These are phyloP conservation scores for Phytophthora melonis DNA, from an alignment of 352 stramenopile species.

Conservation along the genomic window DNA sequence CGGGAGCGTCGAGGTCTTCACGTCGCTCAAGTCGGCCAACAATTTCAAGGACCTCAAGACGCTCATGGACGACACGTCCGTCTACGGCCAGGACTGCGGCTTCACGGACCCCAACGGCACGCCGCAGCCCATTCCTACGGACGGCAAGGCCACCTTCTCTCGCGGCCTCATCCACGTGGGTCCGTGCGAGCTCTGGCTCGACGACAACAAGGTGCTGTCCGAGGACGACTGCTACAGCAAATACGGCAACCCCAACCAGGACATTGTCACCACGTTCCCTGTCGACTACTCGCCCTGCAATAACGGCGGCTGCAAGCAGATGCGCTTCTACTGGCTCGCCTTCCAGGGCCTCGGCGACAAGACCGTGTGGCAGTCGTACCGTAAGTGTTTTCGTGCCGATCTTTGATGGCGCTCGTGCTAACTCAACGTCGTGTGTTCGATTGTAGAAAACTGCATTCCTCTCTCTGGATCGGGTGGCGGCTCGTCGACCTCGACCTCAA, in stretches of 20 bases:
- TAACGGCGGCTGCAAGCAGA: slow-evolving; percentile 11
- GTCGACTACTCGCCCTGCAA: slow-evolving; percentile 21
- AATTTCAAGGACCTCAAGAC: slow-evolving; percentile 10
- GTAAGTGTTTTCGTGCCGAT: background rate
- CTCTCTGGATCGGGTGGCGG: background rate
- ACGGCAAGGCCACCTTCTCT: slow-evolving; percentile 21
- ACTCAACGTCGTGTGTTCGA: background rate
- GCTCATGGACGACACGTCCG: slow-evolving; percentile 22
- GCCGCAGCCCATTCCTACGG: slow-evolving; percentile 6
- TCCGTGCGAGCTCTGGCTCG: slow-evolving; percentile 12
- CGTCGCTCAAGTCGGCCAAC: slow-evolving; percentile 10
- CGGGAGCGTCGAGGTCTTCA: background rate
- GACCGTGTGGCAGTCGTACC: slow-evolving; percentile 23
- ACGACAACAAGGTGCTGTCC: slow-evolving; percentile 24
- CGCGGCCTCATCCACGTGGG: slow-evolving; percentile 16
- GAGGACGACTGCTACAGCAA: slow-evolving; percentile 32
- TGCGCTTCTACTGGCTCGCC: slow-evolving; percentile 39
- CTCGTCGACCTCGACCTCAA: background rate
- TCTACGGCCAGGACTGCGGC: slow-evolving; percentile 24
- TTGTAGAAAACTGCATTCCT: background rate
- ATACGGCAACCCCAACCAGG: slow-evolving; percentile 21
- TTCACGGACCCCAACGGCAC: slow-evolving; percentile 20
- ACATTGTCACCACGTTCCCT: slow-evolving; percentile 26
- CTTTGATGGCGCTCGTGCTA: too few relatives aligned
- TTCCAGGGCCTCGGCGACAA: slow-evolving; percentile 22